These are phyloP conservation scores for Sphaerulina musiva DNA, from an alignment of 2,329 filamentous ascomycete genomes.

Conservation along the genomic window DNA sequence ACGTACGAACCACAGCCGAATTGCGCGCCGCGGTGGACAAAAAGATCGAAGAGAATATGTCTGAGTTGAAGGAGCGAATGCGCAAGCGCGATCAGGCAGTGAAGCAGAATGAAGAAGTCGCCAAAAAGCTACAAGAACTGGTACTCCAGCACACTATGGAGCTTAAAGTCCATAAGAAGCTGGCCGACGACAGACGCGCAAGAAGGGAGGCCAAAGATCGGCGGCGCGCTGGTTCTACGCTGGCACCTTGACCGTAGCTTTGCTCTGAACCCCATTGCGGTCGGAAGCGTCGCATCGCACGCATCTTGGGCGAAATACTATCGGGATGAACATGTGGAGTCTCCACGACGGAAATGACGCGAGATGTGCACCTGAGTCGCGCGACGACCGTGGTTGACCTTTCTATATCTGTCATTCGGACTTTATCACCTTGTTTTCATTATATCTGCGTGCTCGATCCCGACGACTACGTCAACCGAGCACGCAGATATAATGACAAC, in stretches of 20 bases:
- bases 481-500: too few species aligned
- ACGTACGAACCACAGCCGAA: constrained; percentile 33
- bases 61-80: constrained; percentile 31
- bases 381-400: too few species aligned
- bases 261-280: too few species aligned
- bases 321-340: background rate
- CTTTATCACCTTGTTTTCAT: too few species aligned
- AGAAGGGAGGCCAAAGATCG: constrained; percentile 34
- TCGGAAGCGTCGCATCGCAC: background rate
- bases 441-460: too few species aligned
- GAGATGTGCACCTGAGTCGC: too few species aligned
- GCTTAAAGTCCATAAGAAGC: constrained; percentile 39
- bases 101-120: constrained; percentile 38
- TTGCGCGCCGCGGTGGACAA: constrained; percentile 32
- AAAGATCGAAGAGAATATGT: constrained; percentile 29
- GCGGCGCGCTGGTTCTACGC: constrained; percentile 17
- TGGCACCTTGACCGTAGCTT: background rate
- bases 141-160: constrained; percentile 42
- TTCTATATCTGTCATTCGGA: too few species aligned
- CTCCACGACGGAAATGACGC: too few species aligned
- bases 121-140: constrained; percentile 40
- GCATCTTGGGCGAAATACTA: background rate
- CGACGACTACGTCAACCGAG: too few species aligned
- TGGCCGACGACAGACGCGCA: constrained; percentile 36
- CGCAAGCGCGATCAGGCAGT: constrained; percentile 35